A percentile compares a stretch with the other conserved stretches of the same genome.
phyloP scores from a whole-genome alignment of 129 eudicot species.

The Lactuca sativa region DNA sequence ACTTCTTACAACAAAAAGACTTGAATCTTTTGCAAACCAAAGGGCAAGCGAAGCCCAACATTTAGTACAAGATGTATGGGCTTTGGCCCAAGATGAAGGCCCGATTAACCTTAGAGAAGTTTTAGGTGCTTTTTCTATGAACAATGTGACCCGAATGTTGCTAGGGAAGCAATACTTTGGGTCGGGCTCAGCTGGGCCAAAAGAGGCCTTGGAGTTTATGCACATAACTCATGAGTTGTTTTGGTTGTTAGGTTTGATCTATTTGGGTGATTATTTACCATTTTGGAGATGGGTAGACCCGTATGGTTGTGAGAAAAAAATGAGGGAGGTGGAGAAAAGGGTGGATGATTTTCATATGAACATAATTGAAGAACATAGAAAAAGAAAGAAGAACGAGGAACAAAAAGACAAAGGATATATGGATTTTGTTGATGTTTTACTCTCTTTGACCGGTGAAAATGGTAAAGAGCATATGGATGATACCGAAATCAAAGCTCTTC shows the following conservation, averaged over 20 bases:
- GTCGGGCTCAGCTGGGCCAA: conserved; percentile 64
- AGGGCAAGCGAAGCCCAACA: conserved; percentile 84
- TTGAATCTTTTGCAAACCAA: conserved; percentile 68
- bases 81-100: conserved; percentile 37
- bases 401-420: conserved; percentile 50
- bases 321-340: conserved; percentile 92
- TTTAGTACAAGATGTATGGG: conserved; percentile 71
- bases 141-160: conserved; percentile 96
- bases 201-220: conserved; percentile 91
- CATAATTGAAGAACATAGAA: conserved; percentile 76
- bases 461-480: conserved; percentile 87
- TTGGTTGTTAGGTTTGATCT: conserved; percentile 83
- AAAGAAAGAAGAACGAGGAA: conserved; percentile 31
- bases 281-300: conserved; percentile 96
- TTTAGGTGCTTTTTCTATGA: conserved; percentile 91
- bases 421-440: conserved; percentile 91
- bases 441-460: conserved; percentile 86
- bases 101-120: conserved; percentile 71
- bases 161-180: conserved; percentile 94
- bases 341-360: conserved; percentile 80
- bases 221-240: conserved; percentile 89
- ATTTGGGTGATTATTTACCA: conserved; percentile 91
- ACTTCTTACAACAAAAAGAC: conserved; percentile 75
- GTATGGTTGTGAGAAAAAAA: conserved; percentile 85
- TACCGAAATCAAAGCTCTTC: conserved; percentile 84